Conservation (phyloP, 768 basidiomycete species). For the Leucocoprinus leucothites region DNA sequence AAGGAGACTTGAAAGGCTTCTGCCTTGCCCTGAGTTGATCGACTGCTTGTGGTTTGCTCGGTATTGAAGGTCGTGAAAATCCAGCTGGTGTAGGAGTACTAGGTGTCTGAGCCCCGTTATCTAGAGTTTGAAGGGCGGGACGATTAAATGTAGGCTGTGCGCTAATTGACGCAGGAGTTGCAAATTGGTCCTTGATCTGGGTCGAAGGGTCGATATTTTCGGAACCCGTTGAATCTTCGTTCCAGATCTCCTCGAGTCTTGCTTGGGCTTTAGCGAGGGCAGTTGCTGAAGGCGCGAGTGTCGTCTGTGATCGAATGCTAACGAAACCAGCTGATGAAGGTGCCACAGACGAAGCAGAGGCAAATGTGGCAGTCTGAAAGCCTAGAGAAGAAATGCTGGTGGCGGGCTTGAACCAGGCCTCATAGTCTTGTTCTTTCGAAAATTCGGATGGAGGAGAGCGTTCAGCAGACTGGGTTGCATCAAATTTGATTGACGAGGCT, state of each 20-base stretch:
- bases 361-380: constrained; percentile 34
- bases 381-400: constrained; percentile 22
- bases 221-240: constrained; percentile 11
- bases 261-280: constrained; percentile 55
- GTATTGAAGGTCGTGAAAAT: constrained; percentile 19
- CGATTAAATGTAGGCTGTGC: constrained; percentile 24
- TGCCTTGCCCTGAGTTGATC: constrained; percentile 11
- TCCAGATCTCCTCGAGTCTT: constrained; percentile 39
- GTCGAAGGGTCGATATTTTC: constrained; percentile 20
- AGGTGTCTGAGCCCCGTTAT: constrained; percentile 34
- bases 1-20: constrained; percentile 48
- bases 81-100: constrained; percentile 37
- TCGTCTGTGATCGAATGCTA: neutral
- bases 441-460: constrained; percentile 40
- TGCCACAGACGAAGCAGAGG: constrained; percentile 14
- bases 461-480: constrained; percentile 13
- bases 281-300: constrained; percentile 45
- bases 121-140: constrained; percentile 33
- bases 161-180: constrained; percentile 19
- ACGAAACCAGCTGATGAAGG: constrained; percentile 9
- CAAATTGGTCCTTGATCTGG: neutral
- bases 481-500: constrained; percentile 10
- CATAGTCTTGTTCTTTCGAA: constrained; percentile 36
- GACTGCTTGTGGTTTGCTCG: constrained; percentile 15
- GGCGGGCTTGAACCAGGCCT: constrained; percentile 47